phyloP scores from a whole-genome alignment of 768 basidiomycete species.

The Termitomyces sp. region DNA sequence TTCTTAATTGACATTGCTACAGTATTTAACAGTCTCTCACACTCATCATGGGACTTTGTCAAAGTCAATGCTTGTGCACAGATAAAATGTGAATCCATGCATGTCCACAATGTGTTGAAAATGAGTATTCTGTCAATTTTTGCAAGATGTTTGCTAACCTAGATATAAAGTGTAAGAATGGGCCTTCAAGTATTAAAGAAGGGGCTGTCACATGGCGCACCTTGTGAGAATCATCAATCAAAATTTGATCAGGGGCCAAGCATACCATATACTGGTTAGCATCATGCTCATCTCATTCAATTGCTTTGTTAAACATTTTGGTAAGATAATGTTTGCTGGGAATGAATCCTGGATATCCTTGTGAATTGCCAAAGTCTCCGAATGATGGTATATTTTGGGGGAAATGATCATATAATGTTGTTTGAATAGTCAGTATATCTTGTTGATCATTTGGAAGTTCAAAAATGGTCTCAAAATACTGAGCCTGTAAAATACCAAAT shows the following conservation, averaged over 20 bases:
- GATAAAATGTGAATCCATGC: constrained; percentile 22
- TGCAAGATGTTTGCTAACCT: constrained; percentile 27
- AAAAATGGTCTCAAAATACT: not conserved
- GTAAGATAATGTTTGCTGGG: not conserved
- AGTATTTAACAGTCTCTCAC: not conserved
- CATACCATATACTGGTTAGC: not conserved
- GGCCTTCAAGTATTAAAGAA: not conserved
- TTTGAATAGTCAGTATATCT: not conserved
- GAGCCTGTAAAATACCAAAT: not conserved
- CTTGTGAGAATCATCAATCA: constrained; percentile 2
- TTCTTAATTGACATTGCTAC: constrained; percentile 4
- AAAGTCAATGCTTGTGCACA: constrained; percentile 20
- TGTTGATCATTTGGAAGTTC: not conserved
- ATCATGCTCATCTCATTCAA: not conserved
- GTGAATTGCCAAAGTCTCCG: not conserved
- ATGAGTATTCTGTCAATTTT: constrained; percentile 21
- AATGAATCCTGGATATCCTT: not conserved
- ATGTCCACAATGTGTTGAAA: constrained; percentile 25
- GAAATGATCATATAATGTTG: not conserved
- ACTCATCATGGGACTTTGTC: constrained; percentile 19
- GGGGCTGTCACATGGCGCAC: not conserved
- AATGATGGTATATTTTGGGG: not conserved
- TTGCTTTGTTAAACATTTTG: not conserved
- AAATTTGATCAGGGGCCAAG: not conserved
- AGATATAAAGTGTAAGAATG: not conserved